phyloP scores from a whole-genome alignment of 2,329 filamentous ascomycete genomes.

The Ophidiomyces ophidiicola region DNA sequence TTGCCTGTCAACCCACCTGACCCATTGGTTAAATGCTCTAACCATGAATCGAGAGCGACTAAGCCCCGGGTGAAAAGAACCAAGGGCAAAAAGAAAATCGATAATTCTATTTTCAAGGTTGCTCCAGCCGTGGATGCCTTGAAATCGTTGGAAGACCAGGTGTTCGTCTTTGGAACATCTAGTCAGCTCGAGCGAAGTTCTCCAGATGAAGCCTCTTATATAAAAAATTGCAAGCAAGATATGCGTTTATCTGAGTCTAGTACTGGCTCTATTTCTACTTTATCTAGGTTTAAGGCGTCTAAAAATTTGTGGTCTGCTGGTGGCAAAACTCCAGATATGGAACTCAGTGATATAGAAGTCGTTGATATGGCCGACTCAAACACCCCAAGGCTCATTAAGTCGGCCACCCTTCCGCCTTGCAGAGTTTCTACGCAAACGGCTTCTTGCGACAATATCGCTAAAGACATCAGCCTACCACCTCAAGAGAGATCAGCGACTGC shows the following conservation, averaged over 20 bases:
- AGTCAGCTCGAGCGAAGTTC: constrained; percentile 56
- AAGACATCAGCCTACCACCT: neutral
- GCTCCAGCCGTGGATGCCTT: constrained; percentile 58
- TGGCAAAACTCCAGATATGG: constrained; percentile 53
- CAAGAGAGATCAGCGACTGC: neutral
- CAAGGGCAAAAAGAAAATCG: constrained; percentile 31
- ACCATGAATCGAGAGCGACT: constrained; percentile 24
- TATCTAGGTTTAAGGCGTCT: constrained; percentile 20
- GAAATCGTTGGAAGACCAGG: constrained; percentile 53
- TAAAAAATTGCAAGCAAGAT: constrained; percentile 3
- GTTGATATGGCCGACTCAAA: constrained; percentile 45
- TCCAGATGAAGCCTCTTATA: neutral
- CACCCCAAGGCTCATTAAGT: constrained; percentile 4
- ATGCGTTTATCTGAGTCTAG: neutral
- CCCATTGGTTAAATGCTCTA: constrained; percentile 15
- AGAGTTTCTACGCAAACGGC: neutral
- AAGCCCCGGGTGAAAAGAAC: constrained; percentile 30
- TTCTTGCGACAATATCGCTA: neutral
- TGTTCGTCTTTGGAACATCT: constrained; percentile 74
- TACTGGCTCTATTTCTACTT: neutral
- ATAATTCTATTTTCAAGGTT: constrained; percentile 45
- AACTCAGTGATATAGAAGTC: constrained; percentile 50
- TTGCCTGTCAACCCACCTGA: constrained; percentile 33
- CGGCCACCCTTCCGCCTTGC: neutral
- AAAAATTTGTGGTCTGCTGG: constrained; percentile 57